Evolutionary conservation across 2,329 filamentous ascomycete genomes (phyloP), one percentile per base, ranked within the genome.

Genomic region (Cladosporium halotolerans): DNA sequence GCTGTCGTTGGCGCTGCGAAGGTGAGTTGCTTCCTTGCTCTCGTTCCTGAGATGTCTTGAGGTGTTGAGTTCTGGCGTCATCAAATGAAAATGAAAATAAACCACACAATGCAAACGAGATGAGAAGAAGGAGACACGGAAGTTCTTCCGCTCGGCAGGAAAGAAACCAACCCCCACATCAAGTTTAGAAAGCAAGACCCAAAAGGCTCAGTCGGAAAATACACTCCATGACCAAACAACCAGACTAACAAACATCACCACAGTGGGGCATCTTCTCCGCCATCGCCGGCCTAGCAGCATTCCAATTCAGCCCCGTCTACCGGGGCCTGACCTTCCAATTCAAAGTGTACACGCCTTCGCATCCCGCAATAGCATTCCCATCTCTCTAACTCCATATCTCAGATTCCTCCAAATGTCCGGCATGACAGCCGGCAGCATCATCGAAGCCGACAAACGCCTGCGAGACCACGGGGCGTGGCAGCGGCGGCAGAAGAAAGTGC

Each of bases 381-480:
- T 18, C 16, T 3, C 16, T 4, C 23, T 28, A 7, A 28, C 23
- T 39, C 5, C 28, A 45, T 18, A 5, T 28, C 5, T 7, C 63
- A 91, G 88, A 31, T 92, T 89, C 66, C 74, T 91, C 13, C 86
- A 90, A 68, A 89, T 90, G 85, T 88, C 84, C n/a, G 84, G 83
- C 56, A 91, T 91, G 87, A 84, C 87, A n/a, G 64, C 89, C 33
- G 88, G 88, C 41, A 79, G 82, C 63, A 87, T 88, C 78, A 78
- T 91, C 51, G 85, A 89, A 72, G 88, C 86, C 2, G 88, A 92
- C 64, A 71, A 75, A 53, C 77, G 83, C 46, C 75, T 91, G 62
- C 78, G 84, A 49, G 73, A 78, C 55, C 88, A 87, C 62, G 86
- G 90, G 68, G 75, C 82, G 10, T 73, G 75, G 42, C 73, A 89